Percentiles rank a stretch among this genome's conserved stretches.
Conservation (phyloP, 202 grass and related monocot genomes). For the Elaeis oleifera region DNA sequence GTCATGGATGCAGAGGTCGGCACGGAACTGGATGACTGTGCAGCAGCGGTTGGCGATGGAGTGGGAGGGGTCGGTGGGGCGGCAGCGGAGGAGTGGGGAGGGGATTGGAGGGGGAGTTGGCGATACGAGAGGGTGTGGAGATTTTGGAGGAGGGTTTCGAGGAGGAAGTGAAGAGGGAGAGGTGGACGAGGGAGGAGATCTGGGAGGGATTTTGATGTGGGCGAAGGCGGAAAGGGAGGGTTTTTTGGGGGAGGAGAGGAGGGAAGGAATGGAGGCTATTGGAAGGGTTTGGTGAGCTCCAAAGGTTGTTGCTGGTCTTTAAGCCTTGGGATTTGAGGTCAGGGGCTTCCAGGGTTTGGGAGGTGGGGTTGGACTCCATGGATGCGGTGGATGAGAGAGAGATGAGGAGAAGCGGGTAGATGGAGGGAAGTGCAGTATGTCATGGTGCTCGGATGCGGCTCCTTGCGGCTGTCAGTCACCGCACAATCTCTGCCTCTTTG, state of each 20-base stretch:
- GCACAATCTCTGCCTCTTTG: too few relatives aligned
- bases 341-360: slow-evolving; percentile 27
- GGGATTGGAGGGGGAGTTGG: slow-evolving; percentile 40
- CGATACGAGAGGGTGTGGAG: slow-evolving; percentile 29
- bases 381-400: not conserved
- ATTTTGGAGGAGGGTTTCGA: not conserved
- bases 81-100: slow-evolving; percentile 39
- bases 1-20: slow-evolving; percentile 81
- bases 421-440: not conserved
- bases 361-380: slow-evolving; percentile 1
- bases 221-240: slow-evolving; percentile 8
- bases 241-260: slow-evolving; percentile 33
- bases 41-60: slow-evolving; percentile 48
- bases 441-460: too few relatives aligned
- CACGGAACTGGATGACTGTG: slow-evolving; percentile 77
- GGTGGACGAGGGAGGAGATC: slow-evolving; percentile 21
- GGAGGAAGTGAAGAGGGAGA: slow-evolving; percentile 20
- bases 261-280: slow-evolving; percentile 46
- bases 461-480: too few relatives aligned
- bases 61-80: slow-evolving; percentile 32
- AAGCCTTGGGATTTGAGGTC: slow-evolving; percentile 6
- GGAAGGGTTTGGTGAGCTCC: slow-evolving; percentile 23
- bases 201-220: slow-evolving; percentile 24
- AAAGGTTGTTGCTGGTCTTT: not conserved
- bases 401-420: slow-evolving; percentile 10